A percentile compares a stretch with the other conserved stretches of the same genome.
Conservation (phyloP, 345 rosid genomes). For the Laguncularia racemosa region DNA sequence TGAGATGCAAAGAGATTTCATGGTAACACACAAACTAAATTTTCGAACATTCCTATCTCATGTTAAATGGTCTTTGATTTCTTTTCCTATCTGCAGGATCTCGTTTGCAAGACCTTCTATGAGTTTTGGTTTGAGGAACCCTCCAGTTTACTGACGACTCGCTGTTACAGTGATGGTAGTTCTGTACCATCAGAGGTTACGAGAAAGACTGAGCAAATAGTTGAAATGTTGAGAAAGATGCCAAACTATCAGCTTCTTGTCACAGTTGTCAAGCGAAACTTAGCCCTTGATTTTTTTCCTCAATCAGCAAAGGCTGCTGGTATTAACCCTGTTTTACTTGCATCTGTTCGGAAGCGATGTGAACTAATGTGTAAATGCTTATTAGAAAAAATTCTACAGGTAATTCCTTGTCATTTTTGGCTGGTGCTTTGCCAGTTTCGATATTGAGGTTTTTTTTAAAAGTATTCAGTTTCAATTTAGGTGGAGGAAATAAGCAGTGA, state of each 20-base stretch:
- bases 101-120: conserved; percentile 97
- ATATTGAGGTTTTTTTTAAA: conserved; percentile 9
- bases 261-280: conserved; percentile 76
- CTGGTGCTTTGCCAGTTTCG: conserved; percentile 10
- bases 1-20: too few species aligned
- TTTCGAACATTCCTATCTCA: neutral
- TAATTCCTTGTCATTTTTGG: conserved; percentile 14
- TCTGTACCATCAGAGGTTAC: conserved; percentile 85
- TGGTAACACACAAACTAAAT: too few species aligned
- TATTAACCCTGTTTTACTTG: conserved; percentile 75
- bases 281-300: conserved; percentile 89
- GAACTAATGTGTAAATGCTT: conserved; percentile 96
- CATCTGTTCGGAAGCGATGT: conserved; percentile 86
- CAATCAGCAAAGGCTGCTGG: conserved; percentile 98
- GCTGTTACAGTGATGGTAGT: conserved; percentile 72
- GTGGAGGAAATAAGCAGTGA: conserved; percentile 75
- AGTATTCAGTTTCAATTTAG: conserved; percentile 27
- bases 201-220: conserved; percentile 93
- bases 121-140: conserved; percentile 99
- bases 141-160: conserved; percentile 49
- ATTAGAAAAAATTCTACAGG: conserved; percentile 94
- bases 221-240: conserved; percentile 72
- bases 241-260: conserved; percentile 85
- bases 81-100: conserved; percentile 50
- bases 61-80: conserved; percentile 1